Conservation (phyloP, 371 early-diverging fungal genomes). For the Rhizopus delemar region DNA sequence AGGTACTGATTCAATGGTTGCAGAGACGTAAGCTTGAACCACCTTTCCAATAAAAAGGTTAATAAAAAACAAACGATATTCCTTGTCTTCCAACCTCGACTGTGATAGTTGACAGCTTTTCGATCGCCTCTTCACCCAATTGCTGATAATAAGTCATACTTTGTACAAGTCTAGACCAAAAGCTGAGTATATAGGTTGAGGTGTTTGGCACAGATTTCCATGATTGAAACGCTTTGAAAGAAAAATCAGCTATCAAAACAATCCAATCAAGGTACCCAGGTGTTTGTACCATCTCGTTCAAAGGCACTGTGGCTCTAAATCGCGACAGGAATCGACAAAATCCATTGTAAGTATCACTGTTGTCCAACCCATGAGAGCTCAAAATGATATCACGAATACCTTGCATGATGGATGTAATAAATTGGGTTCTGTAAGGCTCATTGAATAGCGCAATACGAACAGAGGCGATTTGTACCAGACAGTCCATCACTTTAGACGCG, state of each 20-base stretch:
- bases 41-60: slow-evolving; percentile 19
- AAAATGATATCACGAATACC: slow-evolving; percentile 73
- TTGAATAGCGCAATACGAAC: slow-evolving; percentile 83
- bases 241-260: slow-evolving; percentile 70
- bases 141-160: slow-evolving; percentile 61
- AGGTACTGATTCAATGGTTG: slow-evolving; percentile 60
- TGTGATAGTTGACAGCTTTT: slow-evolving; percentile 47
- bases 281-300: slow-evolving; percentile 74
- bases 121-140: slow-evolving; percentile 39
- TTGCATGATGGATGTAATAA: slow-evolving; percentile 69
- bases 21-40: slow-evolving; percentile 54
- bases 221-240: slow-evolving; percentile 71
- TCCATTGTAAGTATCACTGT: slow-evolving; percentile 81
- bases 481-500: slow-evolving; percentile 76
- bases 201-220: slow-evolving; percentile 71
- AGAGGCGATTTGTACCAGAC: slow-evolving; percentile 77
- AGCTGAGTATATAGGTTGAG: slow-evolving; percentile 75
- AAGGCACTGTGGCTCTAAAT: slow-evolving; percentile 78
- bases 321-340: slow-evolving; percentile 82
- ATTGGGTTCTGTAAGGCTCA: slow-evolving; percentile 64
- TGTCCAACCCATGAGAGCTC: slow-evolving; percentile 64
- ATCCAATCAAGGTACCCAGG: slow-evolving; percentile 75
- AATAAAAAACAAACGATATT: not conserved
- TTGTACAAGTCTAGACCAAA: slow-evolving; percentile 81
- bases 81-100: slow-evolving; percentile 25